Base-by-base conservation (phyloP, 140 eudicot species). In the Ambrosia hybrid region DNA sequence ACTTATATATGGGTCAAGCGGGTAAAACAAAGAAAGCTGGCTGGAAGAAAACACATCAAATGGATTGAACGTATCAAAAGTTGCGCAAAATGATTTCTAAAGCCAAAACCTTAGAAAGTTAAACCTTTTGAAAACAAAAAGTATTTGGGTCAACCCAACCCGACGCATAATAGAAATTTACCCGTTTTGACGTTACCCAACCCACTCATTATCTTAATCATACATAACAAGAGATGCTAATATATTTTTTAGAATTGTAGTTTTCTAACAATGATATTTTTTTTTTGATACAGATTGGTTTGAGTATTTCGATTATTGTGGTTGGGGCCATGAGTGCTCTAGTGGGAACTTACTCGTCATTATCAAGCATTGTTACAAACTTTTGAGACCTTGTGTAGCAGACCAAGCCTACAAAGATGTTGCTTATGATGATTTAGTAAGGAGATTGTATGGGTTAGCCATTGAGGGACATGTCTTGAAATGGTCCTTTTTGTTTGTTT, bases 331-430 rank as follows among this genome's bases (percentile, higher is more conserved):
- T 77, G 41, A 60, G 89, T 36, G 98, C 82, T 53, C 70, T 76
- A 3, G 68, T 92, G 38, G 98, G 98, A 58, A 85, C 95, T 6
- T 89, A 79, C 78, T 79, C 87, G 4, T 85, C 96, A 1, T 52
- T 85, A 12, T 57, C 76, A 4, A 51, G 70, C 45, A 87, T 92
- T 38, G 83, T 51, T 55, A 45, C 76, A 45, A 74, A 76, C 45
- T 89, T 57, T 68, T 84, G 76, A 84, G 78, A 43, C 30, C 13
- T 17, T 17, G 11, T 38, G 52, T 56, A 14, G 13, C 26, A 46
- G 64, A 56, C 48, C 69, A 11, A 76, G 53, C 43, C 26, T 69
- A 76, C 37, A 14, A 67, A 43, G 62, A 75, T 10, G 57, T 56
- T 49, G 43, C 46, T 17, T 21, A 8, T 41, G 57, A 52, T 16